Conservation (phyloP, 305 asterid species). For the Fraxinus dipetala region DNA sequence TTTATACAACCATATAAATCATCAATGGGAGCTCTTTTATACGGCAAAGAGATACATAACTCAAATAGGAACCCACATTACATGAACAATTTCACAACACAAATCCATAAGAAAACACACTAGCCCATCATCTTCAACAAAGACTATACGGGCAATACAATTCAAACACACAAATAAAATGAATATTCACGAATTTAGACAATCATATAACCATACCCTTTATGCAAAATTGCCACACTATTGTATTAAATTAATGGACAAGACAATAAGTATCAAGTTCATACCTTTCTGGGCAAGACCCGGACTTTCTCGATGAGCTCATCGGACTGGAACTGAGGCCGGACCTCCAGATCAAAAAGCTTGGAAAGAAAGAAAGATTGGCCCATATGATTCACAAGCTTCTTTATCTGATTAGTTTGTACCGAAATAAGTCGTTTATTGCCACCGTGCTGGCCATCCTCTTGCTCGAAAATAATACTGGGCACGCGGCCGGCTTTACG, state of each 20-base stretch:
- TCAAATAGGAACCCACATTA: not conserved
- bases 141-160: not conserved
- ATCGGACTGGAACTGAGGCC: constrained; percentile 49
- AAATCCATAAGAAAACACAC: not conserved
- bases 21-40: not conserved
- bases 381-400: constrained; percentile 78
- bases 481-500: constrained; percentile 77
- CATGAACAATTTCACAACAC: not conserved
- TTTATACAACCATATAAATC: not conserved
- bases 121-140: not conserved
- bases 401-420: constrained; percentile 78
- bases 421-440: constrained; percentile 88
- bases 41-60: not conserved
- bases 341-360: constrained; percentile 75
- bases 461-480: constrained; percentile 87
- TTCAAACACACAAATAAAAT: not conserved
- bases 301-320: constrained; percentile 74
- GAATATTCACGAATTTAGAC: not conserved
- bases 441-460: constrained; percentile 93
- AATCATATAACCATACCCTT: not conserved
- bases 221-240: not conserved
- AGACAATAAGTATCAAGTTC: not conserved
- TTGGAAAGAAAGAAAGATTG: constrained; percentile 67
- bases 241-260: not conserved
- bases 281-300: constrained; percentile 75